A percentile compares a stretch with the other conserved stretches of the same genome.
phyloP scores from a whole-genome alignment of 139 green algal genomes.

The Chlorella vulgaris region DNA sequence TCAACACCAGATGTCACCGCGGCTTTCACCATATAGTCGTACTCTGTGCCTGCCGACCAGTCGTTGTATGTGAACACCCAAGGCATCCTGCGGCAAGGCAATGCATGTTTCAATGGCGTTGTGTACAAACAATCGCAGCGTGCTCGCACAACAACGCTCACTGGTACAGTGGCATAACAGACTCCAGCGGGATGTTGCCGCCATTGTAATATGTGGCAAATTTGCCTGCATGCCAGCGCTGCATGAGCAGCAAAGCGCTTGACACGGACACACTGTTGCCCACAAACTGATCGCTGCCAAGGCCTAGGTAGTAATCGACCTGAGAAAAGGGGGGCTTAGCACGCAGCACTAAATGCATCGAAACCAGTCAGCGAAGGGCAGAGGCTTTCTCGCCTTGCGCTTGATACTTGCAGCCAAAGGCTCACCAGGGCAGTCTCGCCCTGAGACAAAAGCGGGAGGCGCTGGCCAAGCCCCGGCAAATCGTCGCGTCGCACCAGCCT shows the following conservation, averaged over 20 bases:
- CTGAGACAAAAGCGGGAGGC: not conserved
- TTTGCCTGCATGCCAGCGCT: not conserved
- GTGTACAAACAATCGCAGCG: no score
- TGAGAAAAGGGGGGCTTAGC: not conserved
- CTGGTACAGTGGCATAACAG: slow-evolving; percentile 18
- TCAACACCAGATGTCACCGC: slow-evolving; percentile 4
- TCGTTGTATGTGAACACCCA: slow-evolving; percentile 35
- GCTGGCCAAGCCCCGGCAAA: not conserved
- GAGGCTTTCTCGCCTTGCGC: not conserved
- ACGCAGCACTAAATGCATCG: not conserved
- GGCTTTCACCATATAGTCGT: slow-evolving; percentile 24
- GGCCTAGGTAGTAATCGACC: not conserved
- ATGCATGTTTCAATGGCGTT: not conserved
- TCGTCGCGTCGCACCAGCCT: not conserved
- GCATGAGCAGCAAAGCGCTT: not conserved
- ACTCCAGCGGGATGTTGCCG: slow-evolving; percentile 27
- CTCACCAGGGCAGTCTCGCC: not conserved
- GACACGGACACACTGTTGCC: not conserved
- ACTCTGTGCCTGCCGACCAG: slow-evolving; percentile 23
- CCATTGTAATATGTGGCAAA: slow-evolving; percentile 20
- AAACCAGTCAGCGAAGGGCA: not conserved
- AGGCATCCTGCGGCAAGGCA: slow-evolving; percentile 8
- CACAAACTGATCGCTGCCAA: not conserved
- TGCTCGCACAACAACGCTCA: not conserved
- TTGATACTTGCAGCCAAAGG: not conserved